phyloP scores from a whole-genome alignment of 305 asterid genomes.

The Striga hermonthica region DNA sequence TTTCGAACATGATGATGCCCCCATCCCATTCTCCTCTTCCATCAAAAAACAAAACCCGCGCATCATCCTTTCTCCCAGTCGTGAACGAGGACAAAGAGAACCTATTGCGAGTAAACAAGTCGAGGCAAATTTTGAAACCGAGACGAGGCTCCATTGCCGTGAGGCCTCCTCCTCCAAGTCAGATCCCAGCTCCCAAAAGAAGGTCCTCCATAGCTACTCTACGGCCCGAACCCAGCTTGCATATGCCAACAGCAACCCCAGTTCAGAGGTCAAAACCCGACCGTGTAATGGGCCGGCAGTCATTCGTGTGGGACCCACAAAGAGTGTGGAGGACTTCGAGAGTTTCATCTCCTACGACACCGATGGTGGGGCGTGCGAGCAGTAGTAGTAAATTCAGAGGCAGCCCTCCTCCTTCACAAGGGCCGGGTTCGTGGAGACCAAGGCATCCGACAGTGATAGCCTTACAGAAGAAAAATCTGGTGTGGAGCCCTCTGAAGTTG shows the following conservation, averaged over 20 bases:
- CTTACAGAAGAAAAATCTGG: slow-evolving; percentile 66
- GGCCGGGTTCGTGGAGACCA: slow-evolving; percentile 68
- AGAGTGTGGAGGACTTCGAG: slow-evolving; percentile 65
- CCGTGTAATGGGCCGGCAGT: slow-evolving; percentile 44
- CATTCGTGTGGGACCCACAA: slow-evolving; percentile 87
- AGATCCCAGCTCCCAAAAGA: slow-evolving; percentile 56
- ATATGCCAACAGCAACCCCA: slow-evolving; percentile 35
- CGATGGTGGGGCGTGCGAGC: slow-evolving; percentile 38
- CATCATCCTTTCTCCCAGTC: slow-evolving; percentile 45
- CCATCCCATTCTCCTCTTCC: slow-evolving; percentile 43
- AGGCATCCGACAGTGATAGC: slow-evolving; percentile 90
- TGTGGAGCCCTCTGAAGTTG: slow-evolving; percentile 87
- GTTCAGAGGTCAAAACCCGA: slow-evolving; percentile 36
- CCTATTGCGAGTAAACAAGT: slow-evolving; percentile 30
- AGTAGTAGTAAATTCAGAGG: slow-evolving; percentile 69
- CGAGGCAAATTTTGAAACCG: slow-evolving; percentile 48
- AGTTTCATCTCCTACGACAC: slow-evolving; percentile 66
- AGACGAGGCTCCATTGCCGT: slow-evolving; percentile 66
- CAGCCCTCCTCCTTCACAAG: slow-evolving; percentile 75
- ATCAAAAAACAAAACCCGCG: slow-evolving; percentile 33
- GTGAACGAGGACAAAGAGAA: slow-evolving; percentile 58
- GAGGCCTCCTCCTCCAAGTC: slow-evolving; percentile 47
- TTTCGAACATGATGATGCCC: slow-evolving; percentile 50
- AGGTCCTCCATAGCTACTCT: slow-evolving; percentile 64
- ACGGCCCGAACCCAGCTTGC: slow-evolving; percentile 41